phyloP scores from a whole-genome alignment of 164 flowering plant species.

The Chimonanthus praecox region DNA sequence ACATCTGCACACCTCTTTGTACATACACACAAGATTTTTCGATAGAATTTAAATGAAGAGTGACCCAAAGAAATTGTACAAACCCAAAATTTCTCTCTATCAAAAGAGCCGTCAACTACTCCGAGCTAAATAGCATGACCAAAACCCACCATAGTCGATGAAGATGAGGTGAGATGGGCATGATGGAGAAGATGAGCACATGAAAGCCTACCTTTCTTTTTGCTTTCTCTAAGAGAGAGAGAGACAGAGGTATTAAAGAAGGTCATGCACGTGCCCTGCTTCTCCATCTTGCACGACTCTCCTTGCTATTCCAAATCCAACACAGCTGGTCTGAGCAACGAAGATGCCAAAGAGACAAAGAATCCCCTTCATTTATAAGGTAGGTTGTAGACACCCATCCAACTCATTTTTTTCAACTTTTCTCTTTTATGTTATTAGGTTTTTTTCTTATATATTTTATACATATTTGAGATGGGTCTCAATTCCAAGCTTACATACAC shows the following conservation, averaged over 20 bases:
- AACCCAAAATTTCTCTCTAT: background rate
- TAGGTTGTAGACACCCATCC: background rate
- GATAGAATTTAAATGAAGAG: no score
- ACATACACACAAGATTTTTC: no score
- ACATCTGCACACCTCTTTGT: no score
- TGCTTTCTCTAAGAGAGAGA: no score
- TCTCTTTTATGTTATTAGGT: background rate
- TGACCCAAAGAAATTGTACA: background rate
- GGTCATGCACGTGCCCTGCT: constrained; percentile 99
- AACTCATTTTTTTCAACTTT: background rate
- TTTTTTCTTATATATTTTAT: no score
- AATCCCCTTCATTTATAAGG: background rate
- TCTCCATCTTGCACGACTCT: constrained; percentile 90
- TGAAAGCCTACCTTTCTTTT: constrained; percentile 42
- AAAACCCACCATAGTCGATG: background rate
- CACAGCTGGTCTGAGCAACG: background rate
- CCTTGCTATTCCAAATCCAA: constrained; percentile 17
- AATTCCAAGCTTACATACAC: no score
- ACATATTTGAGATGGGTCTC: no score
- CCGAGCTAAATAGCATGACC: background rate
- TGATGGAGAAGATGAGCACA: constrained; percentile 93
- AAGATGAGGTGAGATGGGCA: constrained; percentile 49
- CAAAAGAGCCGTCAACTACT: background rate
- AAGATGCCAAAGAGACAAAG: background rate
- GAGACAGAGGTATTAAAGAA: constrained; percentile 26